These are phyloP conservation scores for Aspergillus tanneri DNA, from an alignment of 2,329 filamentous ascomycete species.

Conservation along the genomic window DNA sequence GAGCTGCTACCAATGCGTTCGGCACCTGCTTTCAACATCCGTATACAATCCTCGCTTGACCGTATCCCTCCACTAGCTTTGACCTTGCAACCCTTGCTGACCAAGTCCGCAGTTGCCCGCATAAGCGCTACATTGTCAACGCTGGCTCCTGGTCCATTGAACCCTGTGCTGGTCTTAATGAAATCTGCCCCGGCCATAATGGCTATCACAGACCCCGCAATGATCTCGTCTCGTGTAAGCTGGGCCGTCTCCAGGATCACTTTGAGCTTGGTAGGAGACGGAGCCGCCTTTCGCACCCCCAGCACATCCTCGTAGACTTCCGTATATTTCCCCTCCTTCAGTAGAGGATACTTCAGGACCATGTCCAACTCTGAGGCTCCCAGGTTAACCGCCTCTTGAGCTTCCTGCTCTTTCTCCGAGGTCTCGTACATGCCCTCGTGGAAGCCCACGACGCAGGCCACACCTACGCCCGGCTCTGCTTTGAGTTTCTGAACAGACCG, in stretches of 20 bases:
- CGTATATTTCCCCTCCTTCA: constrained; percentile 48
- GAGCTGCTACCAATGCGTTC: constrained; percentile 57
- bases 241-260: constrained; percentile 61
- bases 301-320: constrained; percentile 55
- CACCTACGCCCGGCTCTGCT: constrained; percentile 45
- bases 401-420: constrained; percentile 53
- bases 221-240: constrained; percentile 49
- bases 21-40: constrained; percentile 59
- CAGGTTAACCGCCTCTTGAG: constrained; percentile 47
- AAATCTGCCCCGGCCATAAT: constrained; percentile 56
- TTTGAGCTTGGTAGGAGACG: constrained; percentile 48
- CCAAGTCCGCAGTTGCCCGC: constrained; percentile 48
- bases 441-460: constrained; percentile 61
- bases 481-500: constrained; percentile 50
- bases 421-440: constrained; percentile 58
- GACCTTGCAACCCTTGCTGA: constrained; percentile 49
- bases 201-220: constrained; percentile 54
- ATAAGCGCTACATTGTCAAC: constrained; percentile 56
- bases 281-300: constrained; percentile 51
- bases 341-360: constrained; percentile 55
- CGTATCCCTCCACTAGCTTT: constrained; percentile 61
- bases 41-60: constrained; percentile 50
- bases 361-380: constrained; percentile 60
- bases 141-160: constrained; percentile 55
- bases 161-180: constrained; percentile 62